phyloP scores from a whole-genome alignment of 1,284 basidiomycete species.

The Volvariella surrecta region DNA sequence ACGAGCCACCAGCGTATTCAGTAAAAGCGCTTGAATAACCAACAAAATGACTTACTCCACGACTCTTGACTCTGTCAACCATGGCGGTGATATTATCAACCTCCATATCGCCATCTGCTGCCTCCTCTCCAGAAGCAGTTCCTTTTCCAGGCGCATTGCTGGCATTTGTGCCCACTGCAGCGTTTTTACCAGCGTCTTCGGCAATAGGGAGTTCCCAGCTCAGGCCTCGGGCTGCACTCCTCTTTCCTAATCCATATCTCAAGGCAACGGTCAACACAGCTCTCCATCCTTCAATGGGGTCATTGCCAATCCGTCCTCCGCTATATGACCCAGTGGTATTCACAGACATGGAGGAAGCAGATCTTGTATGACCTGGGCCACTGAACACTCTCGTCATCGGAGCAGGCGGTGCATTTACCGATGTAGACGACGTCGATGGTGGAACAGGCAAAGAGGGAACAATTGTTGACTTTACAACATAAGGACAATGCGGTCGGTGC shows the following conservation, averaged over 20 bases:
- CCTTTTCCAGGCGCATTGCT: conserved; percentile 20
- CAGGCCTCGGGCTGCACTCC: conserved; percentile 24
- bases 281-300: conserved; percentile 66
- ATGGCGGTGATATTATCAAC: conserved; percentile 59
- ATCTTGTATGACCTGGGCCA: conserved; percentile 14
- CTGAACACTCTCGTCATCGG: no score
- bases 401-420: no score
- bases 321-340: conserved; percentile 9
- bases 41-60: conserved; percentile 43
- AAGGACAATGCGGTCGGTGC: conserved; percentile 76
- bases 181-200: no score
- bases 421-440: conserved; percentile 5
- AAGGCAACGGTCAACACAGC: conserved; percentile 58
- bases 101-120: conserved; percentile 24
- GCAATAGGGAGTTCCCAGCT: conserved; percentile 13
- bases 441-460: conserved; percentile 50
- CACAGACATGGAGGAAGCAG: conserved; percentile 23
- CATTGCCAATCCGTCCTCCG: conserved; percentile 11
- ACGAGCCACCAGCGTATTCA: background rate
- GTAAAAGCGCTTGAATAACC: conserved; percentile 5
- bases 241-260: conserved; percentile 53
- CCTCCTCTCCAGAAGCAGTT: conserved; percentile 10
- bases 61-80: conserved; percentile 63
- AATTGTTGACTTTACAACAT: conserved; percentile 59
- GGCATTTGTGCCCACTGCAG: conserved; percentile 18